Base-by-base conservation (phyloP, 148 eudicot species). In the Diospyros kaki region DNA sequence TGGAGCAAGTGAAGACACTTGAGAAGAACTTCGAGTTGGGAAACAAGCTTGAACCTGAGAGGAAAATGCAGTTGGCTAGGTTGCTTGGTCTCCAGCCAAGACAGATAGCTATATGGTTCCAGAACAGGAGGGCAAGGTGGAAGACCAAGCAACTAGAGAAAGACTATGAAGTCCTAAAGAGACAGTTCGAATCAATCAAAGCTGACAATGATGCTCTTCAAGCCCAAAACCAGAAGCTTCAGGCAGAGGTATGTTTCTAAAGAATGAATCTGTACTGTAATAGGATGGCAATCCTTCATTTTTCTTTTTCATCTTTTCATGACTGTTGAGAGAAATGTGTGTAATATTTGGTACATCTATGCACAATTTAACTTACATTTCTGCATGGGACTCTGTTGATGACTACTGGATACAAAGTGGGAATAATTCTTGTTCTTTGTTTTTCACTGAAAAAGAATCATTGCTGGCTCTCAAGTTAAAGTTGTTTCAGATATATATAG, bases 91-190 rank as follows among this genome's bases (percentile, higher is more conserved):
- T 95, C 4, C 97, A 95, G 70, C 99, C 99, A 1, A 91, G 98
- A 55, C 99, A 95, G 65, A 82, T 95, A 61, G 99, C 99, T 1
- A 93, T 95, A 46, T 95, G 99, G 99, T 95, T 95, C 58, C 99
- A 95, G 71, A 95, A 95, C 48, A 82, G 99, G 52, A 86, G 99
- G 76, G 99, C 99, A 2, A 83, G 99, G 42, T 95, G 99, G 94
- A 95, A 95, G 74, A 95, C 99, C 4, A 95, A 95, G 83, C 99
- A 95, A 66, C 76, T 95, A 55, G 99, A 95, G 84, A 95, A 87
- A 69, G 99, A 95, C 74, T 95, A 93, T 84, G 91, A 93, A 6
- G 45, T 87, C 46, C 89, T 95, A 58, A 95, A 91, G 83, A 75
- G 87, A 81, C 94, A 92, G 80, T 95, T 89, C 85, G 99, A 95